Evolutionary conservation across 108 stramenopile species (phyloP).

Genomic region (Conticribra guillardii): DNA sequence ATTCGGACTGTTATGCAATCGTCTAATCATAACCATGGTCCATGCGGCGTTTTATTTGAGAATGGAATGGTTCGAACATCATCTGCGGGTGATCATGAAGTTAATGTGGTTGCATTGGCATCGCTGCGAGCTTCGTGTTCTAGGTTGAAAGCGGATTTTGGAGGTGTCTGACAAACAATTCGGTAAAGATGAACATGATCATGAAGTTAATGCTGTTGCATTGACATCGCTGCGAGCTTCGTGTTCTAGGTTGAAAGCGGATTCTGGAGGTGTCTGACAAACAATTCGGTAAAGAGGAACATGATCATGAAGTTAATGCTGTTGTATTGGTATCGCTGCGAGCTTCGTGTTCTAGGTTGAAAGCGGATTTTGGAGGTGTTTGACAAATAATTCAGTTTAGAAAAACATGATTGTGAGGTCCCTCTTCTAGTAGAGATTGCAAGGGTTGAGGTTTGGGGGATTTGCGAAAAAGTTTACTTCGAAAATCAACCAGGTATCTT

Average conservation of each 20-base stretch:
- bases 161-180: slow-evolving; percentile 6
- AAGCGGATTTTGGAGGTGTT: slow-evolving; percentile 23
- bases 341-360: slow-evolving; percentile 42
- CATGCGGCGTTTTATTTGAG: slow-evolving; percentile 34
- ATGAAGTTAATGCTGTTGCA: slow-evolving; percentile 42
- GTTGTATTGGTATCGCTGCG: slow-evolving; percentile 48
- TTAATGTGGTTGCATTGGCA: slow-evolving; percentile 45
- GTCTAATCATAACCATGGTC: slow-evolving; percentile 6
- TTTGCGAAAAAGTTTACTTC: too few relatives aligned
- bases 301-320: slow-evolving; percentile 44
- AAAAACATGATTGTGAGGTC: slow-evolving; percentile 45
- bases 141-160: slow-evolving; percentile 29
- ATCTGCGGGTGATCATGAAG: slow-evolving; percentile 35
- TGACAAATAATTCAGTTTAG: too few relatives aligned
- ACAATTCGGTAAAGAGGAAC: too few relatives aligned
- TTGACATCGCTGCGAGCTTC: slow-evolving; percentile 50
- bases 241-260: slow-evolving; percentile 25
- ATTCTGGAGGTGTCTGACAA: slow-evolving; percentile 23
- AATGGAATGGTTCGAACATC: slow-evolving; percentile 43
- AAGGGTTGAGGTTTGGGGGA: too few relatives aligned
- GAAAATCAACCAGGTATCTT: too few relatives aligned
- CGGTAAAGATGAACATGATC: too few relatives aligned
- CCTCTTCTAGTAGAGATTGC: too few relatives aligned
- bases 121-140: slow-evolving; percentile 50
- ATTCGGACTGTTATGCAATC: slow-evolving; percentile 43